These are phyloP conservation scores for Suillus hirtellus DNA, from an alignment of 768 basidiomycete species.

Conservation along the genomic window DNA sequence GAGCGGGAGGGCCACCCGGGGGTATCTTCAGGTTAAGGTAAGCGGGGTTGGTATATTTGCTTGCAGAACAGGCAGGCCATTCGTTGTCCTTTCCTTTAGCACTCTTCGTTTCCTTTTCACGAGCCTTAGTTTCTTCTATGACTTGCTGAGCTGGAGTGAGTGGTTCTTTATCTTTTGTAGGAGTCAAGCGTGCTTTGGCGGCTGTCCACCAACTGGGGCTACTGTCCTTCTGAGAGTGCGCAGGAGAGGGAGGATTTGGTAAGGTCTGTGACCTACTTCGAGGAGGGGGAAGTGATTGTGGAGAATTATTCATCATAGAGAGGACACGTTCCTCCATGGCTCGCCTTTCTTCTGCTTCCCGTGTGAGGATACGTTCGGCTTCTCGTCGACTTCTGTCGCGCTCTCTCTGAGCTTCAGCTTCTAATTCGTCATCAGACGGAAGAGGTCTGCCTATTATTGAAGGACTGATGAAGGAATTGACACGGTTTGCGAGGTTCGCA, in stretches of 20 bases:
- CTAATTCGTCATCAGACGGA: constrained; percentile 76
- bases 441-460: constrained; percentile 45
- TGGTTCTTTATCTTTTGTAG: constrained; percentile 69
- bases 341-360: constrained; percentile 68
- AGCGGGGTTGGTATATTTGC: constrained; percentile 59
- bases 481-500: constrained; percentile 70
- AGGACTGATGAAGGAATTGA: constrained; percentile 65
- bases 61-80: constrained; percentile 56
- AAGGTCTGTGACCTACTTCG: constrained; percentile 60
- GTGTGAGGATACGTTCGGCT: constrained; percentile 73
- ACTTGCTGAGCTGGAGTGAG: constrained; percentile 88
- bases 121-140: constrained; percentile 69
- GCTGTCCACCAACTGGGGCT: constrained; percentile 66
- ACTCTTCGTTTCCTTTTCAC: constrained; percentile 54
- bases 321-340: constrained; percentile 73
- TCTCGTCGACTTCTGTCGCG: constrained; percentile 74
- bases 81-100: constrained; percentile 47
- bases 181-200: constrained; percentile 74
- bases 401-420: constrained; percentile 78
- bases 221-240: constrained; percentile 62
- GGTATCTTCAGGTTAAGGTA: constrained; percentile 58
- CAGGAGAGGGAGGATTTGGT: constrained; percentile 61
- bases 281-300: constrained; percentile 49
- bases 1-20: constrained; percentile 45
- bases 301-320: constrained; percentile 62